Percentiles rank a stretch among this genome's conserved stretches.
These are phyloP conservation scores for Penicillium antarcticum DNA, from an alignment of 495 filamentous ascomycete species.

Conservation along the genomic window DNA sequence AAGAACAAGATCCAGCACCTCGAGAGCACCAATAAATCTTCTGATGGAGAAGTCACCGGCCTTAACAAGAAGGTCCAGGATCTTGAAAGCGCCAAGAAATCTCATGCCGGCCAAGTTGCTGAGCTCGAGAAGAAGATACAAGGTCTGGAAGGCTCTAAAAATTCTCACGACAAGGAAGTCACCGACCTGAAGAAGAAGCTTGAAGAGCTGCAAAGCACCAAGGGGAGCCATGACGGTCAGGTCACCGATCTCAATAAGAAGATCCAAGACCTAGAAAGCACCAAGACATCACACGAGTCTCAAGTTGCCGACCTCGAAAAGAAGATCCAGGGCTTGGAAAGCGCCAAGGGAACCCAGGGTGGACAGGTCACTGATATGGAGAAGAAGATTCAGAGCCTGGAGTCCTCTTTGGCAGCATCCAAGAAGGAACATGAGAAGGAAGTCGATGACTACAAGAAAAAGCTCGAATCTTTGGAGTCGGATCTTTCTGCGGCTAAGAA, in stretches of 20 bases:
- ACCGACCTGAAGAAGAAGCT: constrained; percentile 3
- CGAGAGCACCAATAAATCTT: not conserved
- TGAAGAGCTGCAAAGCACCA: not conserved
- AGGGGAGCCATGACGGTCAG: not conserved
- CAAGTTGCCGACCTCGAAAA: constrained; percentile 6
- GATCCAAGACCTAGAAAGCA: constrained; percentile 38
- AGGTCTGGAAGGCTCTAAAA: not conserved
- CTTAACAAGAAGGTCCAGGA: constrained; percentile 34
- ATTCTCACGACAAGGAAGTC: constrained; percentile 6
- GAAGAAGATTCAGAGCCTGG: constrained; percentile 6
- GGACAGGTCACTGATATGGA: constrained; percentile 7
- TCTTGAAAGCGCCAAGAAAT: constrained; percentile 19
- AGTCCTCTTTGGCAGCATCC: constrained; percentile 42
- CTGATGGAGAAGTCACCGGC: too few relatives aligned
- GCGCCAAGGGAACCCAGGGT: constrained; percentile 1
- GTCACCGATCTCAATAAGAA: constrained; percentile 7
- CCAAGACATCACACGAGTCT: not conserved
- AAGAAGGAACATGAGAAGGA: constrained; percentile 48
- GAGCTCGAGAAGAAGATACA: constrained; percentile 2
- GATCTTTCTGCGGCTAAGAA: constrained; percentile 52
- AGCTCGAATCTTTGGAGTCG: constrained; percentile 50
- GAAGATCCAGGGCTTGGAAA: too few relatives aligned
- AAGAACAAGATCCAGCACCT: not conserved
- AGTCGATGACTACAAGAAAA: constrained; percentile 52
- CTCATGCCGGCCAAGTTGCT: constrained; percentile 3